Percentiles rank a stretch among this genome's conserved stretches.
These are phyloP conservation scores for Trichophyton verrucosum DNA, from an alignment of 2,329 filamentous ascomycete genomes.

Conservation along the genomic window DNA sequence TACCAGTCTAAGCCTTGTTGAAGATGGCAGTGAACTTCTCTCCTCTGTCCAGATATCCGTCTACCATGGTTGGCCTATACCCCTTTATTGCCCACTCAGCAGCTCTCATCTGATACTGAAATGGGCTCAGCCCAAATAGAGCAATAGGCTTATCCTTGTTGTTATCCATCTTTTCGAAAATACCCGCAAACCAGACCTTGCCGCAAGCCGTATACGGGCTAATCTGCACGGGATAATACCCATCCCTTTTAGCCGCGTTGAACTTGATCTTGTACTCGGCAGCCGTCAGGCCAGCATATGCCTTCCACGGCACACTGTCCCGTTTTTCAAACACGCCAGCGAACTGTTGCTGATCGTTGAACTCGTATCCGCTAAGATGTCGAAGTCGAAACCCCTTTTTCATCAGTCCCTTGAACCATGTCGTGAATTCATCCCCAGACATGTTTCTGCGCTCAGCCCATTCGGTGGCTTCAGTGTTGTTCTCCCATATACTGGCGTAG, in stretches of 20 bases:
- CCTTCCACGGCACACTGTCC: conserved; percentile 3
- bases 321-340: conserved; percentile 8
- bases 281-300: conserved; percentile 2
- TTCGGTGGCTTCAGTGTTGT: neutral
- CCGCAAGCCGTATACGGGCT: conserved; percentile 9
- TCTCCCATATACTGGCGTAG: conserved; percentile 12
- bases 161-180: conserved; percentile 11
- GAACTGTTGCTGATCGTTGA: neutral
- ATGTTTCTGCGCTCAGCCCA: neutral
- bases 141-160: neutral
- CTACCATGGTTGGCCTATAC: neutral
- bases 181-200: conserved; percentile 6
- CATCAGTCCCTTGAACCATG: neutral
- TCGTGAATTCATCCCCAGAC: neutral
- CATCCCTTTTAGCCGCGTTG: conserved; percentile 4
- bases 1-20: neutral
- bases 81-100: neutral
- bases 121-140: conserved; percentile 5
- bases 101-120: neutral
- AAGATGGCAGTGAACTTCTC: neutral
- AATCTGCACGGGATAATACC: conserved; percentile 9
- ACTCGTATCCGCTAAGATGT: neutral
- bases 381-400: neutral
- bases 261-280: conserved; percentile 7
- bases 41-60: neutral